Evolutionary conservation across 2,329 filamentous ascomycete genomes (phyloP).

Genomic region (Neonectria neomacrospora): DNA sequence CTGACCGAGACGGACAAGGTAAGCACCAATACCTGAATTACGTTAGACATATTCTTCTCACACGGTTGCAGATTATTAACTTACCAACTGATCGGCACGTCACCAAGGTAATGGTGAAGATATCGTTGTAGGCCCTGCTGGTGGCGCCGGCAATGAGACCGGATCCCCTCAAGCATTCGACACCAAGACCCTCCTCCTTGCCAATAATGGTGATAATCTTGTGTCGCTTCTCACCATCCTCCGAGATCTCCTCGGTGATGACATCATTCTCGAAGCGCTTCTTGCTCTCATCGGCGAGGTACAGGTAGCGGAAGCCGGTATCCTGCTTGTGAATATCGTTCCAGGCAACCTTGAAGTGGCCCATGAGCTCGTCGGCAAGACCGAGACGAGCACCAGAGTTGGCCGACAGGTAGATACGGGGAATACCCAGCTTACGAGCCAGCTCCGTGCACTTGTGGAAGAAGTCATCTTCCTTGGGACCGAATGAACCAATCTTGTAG

Average conservation of each 20-base stretch:
- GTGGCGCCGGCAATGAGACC: conserved; percentile 98
- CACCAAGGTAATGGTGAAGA: conserved; percentile 97
- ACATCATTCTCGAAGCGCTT: conserved; percentile 80
- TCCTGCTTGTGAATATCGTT: conserved; percentile 85
- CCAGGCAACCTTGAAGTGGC: conserved; percentile 97
- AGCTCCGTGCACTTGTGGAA: conserved; percentile 99
- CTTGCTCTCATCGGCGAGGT: conserved; percentile 88
- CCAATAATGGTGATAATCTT: conserved; percentile 95
- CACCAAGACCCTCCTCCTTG: conserved; percentile 94
- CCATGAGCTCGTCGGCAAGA: conserved; percentile 95
- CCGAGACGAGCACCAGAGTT: conserved; percentile 99
- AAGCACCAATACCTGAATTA: conserved; percentile 85
- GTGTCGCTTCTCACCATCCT: conserved; percentile 89
- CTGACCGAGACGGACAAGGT: conserved; percentile 97
- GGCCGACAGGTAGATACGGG: conserved; percentile 96
- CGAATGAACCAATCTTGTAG: conserved; percentile 98
- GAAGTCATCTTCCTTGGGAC: conserved; percentile 95
- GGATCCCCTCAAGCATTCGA: conserved; percentile 96
- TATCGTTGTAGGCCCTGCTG: conserved; percentile 96
- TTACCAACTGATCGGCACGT: conserved; percentile 96
- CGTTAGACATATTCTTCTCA: conserved; percentile 47
- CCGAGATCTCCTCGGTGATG: conserved; percentile 85
- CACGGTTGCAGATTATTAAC: conserved; percentile 40
- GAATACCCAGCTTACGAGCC: conserved; percentile 92
- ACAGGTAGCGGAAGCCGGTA: conserved; percentile 95